Percentiles rank a stretch among this genome's conserved stretches.
These are phyloP conservation scores for Tetracentron sinense DNA, from an alignment of 164 flowering plant genomes.

Conservation along the genomic window DNA sequence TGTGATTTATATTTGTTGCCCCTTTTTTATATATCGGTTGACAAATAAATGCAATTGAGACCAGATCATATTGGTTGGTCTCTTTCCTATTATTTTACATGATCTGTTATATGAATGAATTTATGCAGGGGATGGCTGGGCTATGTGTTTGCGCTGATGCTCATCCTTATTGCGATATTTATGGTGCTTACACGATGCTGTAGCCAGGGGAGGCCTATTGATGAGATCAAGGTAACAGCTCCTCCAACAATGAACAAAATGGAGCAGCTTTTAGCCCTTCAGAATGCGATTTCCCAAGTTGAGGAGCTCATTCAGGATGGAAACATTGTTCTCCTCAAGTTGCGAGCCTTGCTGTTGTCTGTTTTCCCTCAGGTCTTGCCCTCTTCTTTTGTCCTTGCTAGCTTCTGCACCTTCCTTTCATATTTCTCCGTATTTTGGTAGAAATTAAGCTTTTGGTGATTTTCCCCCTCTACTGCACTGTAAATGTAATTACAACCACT, in stretches of 20 bases:
- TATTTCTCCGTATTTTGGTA: too few species aligned
- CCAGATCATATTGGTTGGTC: neutral
- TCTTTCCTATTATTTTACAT: neutral
- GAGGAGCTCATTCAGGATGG: slow-evolving; percentile 82
- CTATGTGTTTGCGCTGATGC: slow-evolving; percentile 39
- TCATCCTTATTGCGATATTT: slow-evolving; percentile 48
- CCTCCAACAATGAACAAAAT: slow-evolving; percentile 83
- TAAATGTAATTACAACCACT: too few species aligned
- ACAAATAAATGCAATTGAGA: too few species aligned
- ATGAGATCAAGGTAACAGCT: slow-evolving; percentile 60
- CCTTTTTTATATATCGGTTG: neutral
- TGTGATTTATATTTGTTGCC: neutral
- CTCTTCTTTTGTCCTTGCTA: slow-evolving; percentile 6
- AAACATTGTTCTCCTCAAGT: slow-evolving; percentile 73
- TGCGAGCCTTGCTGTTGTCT: slow-evolving; percentile 65
- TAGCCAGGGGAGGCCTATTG: slow-evolving; percentile 51
- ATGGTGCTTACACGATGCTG: slow-evolving; percentile 53
- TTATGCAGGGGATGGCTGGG: slow-evolving; percentile 71
- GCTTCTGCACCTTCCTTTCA: neutral
- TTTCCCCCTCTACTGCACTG: too few species aligned
- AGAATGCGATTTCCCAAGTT: slow-evolving; percentile 68
- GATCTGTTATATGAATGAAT: neutral
- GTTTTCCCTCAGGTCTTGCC: slow-evolving; percentile 74
- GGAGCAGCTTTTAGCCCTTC: slow-evolving; percentile 95
- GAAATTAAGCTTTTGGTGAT: too few species aligned